Evolutionary conservation across 2,329 filamentous ascomycete genomes (phyloP).

Genomic region (Mollisiaceae sp.): DNA sequence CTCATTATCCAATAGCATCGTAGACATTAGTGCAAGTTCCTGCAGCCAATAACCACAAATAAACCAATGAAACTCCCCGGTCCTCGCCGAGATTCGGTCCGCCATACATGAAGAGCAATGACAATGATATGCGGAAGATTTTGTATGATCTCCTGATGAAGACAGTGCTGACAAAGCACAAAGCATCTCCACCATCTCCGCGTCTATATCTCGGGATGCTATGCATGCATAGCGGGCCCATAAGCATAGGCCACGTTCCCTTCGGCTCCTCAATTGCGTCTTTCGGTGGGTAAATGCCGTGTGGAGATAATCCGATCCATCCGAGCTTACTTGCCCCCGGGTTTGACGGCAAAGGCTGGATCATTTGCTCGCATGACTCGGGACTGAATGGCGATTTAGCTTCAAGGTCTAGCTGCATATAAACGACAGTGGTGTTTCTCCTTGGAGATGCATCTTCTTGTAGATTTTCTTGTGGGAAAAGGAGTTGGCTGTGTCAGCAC

Average conservation of each 20-base stretch:
- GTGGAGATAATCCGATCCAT: no score
- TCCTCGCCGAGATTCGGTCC: no score
- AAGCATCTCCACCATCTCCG: constrained; percentile 1
- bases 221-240: neutral
- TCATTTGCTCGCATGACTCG: no score
- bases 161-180: neutral
- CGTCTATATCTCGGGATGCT: neutral
- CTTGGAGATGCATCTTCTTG: neutral
- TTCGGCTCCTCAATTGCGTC: neutral
- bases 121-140: no score
- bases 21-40: no score
- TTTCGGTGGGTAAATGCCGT: neutral
- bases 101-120: no score
- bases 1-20: no score
- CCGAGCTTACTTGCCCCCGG: no score
- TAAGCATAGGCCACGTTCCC: neutral
- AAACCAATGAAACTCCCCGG: no score
- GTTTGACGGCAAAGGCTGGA: no score
- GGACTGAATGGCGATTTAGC: neutral
- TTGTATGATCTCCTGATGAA: neutral
- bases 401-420: no score
- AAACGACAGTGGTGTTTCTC: neutral
- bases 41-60: no score
- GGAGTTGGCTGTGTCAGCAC: neutral
- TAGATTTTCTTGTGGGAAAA: neutral